These are phyloP conservation scores for Azolla pinnata DNA, from an alignment of 75 land plant species.

Conservation along the genomic window DNA sequence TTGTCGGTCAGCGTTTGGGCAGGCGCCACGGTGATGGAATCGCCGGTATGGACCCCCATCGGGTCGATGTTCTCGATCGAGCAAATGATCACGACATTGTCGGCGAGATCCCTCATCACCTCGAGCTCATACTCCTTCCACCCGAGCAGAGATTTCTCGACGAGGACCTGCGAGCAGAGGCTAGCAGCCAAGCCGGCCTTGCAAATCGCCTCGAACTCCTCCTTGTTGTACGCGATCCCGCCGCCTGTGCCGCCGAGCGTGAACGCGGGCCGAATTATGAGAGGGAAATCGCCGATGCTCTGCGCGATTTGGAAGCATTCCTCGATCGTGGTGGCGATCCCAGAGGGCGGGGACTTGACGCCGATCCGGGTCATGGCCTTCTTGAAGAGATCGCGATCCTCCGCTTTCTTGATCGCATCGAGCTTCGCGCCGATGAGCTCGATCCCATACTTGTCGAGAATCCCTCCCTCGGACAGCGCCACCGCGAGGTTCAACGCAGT, in stretches of 20 bases:
- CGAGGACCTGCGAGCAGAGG: slow-evolving; percentile 71
- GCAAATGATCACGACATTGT: slow-evolving; percentile 97
- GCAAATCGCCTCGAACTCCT: slow-evolving; percentile 90
- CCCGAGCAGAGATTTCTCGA: slow-evolving; percentile 92
- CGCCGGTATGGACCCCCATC: slow-evolving; percentile 99
- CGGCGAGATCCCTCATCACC: slow-evolving; percentile 97
- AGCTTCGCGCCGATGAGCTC: slow-evolving; percentile 93
- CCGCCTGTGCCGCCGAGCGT: slow-evolving; percentile 99
- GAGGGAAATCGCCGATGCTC: slow-evolving; percentile 73
- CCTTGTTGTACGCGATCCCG: slow-evolving; percentile 92
- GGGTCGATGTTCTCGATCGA: slow-evolving; percentile 98
- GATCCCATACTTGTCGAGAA: slow-evolving; percentile 58
- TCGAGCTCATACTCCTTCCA: slow-evolving; percentile 99
- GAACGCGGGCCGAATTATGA: slow-evolving; percentile 89
- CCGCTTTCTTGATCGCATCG: slow-evolving; percentile 82
- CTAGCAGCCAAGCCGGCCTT: slow-evolving; percentile 94
- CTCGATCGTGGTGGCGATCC: slow-evolving; percentile 67
- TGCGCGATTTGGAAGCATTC: slow-evolving; percentile 74
- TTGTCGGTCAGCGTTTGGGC: slow-evolving; percentile 97
- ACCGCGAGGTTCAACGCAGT: slow-evolving; percentile 93
- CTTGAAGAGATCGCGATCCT: slow-evolving; percentile 88
- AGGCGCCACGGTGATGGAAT: slow-evolving; percentile 97
- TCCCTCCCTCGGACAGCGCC: slow-evolving; percentile 81
- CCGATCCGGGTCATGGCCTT: slow-evolving; percentile 90
- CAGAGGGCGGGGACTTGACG: slow-evolving; percentile 89